These are phyloP conservation scores for Mucor sp. DNA, from an alignment of 371 early-diverging fungal genomes.

Conservation along the genomic window DNA sequence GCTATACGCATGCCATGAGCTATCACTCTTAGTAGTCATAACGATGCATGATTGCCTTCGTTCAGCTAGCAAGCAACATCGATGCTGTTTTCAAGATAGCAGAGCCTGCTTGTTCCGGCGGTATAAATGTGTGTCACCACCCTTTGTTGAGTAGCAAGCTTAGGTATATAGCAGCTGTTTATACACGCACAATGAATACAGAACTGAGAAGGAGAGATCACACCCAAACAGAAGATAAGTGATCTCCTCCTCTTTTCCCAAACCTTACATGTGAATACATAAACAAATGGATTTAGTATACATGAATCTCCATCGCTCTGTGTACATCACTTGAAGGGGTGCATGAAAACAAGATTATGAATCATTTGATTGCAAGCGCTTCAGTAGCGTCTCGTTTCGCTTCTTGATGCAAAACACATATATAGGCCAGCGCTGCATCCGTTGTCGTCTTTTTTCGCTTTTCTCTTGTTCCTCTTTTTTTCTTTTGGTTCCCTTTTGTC, in stretches of 20 bases:
- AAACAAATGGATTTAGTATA: neutral
- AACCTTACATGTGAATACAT: neutral
- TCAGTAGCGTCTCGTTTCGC: neutral
- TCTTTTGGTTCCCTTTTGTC: neutral
- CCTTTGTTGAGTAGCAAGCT: neutral
- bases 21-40: neutral
- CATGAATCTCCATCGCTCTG: neutral
- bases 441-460: neutral
- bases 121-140: neutral
- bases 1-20: neutral
- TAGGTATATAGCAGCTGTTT: neutral
- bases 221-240: neutral
- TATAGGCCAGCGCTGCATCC: neutral
- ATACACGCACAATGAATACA: too few relatives aligned
- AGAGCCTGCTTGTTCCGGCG: too few relatives aligned
- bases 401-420: neutral
- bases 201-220: neutral
- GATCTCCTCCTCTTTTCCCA: neutral
- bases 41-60: neutral
- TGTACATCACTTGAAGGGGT: neutral
- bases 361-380: neutral
- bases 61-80: neutral
- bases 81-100: neutral
- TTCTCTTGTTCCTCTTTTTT: neutral
- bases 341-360: conserved; percentile 1